Evolutionary conservation across 768 basidiomycete species (phyloP).

Genomic region (Boletus sp.): DNA sequence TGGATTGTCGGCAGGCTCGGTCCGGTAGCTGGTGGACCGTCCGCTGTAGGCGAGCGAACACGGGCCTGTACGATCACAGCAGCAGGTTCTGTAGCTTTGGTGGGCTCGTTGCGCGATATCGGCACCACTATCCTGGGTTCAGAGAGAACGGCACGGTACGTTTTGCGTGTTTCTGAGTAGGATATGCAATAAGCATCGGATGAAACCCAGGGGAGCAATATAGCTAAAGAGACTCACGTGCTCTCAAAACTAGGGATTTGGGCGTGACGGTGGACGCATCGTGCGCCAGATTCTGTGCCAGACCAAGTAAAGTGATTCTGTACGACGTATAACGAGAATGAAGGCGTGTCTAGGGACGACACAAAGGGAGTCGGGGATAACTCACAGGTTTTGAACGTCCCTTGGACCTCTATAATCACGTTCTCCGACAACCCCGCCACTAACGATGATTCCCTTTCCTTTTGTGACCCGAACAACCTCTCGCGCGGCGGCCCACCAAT

Average conservation of each 20-base stretch:
- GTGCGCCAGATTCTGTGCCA: constrained; percentile 68
- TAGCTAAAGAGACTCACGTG: constrained; percentile 51
- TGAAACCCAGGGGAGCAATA: neutral
- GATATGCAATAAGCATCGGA: neutral
- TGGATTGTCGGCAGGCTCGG: neutral
- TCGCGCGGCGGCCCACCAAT: constrained; percentile 81
- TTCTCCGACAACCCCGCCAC: constrained; percentile 58
- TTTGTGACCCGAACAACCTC: constrained; percentile 80
- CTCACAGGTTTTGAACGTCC: constrained; percentile 77
- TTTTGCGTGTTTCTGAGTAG: constrained; percentile 69
- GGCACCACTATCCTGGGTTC: constrained; percentile 70
- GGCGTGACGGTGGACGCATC: constrained; percentile 57
- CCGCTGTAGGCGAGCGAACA: neutral
- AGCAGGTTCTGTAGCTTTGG: neutral
- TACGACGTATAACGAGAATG: neutral
- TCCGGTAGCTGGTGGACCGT: neutral
- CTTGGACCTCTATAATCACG: constrained; percentile 66
- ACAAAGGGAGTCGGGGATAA: too few species aligned
- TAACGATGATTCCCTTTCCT: constrained; percentile 72
- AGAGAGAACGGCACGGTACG: constrained; percentile 76
- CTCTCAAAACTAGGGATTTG: constrained; percentile 67
- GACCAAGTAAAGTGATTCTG: constrained; percentile 65
- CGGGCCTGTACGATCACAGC: neutral
- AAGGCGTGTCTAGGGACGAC: neutral
- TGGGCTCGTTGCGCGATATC: neutral